These are phyloP conservation scores for Mycena capillaripes DNA, from an alignment of 768 basidiomycete species.

Conservation along the genomic window DNA sequence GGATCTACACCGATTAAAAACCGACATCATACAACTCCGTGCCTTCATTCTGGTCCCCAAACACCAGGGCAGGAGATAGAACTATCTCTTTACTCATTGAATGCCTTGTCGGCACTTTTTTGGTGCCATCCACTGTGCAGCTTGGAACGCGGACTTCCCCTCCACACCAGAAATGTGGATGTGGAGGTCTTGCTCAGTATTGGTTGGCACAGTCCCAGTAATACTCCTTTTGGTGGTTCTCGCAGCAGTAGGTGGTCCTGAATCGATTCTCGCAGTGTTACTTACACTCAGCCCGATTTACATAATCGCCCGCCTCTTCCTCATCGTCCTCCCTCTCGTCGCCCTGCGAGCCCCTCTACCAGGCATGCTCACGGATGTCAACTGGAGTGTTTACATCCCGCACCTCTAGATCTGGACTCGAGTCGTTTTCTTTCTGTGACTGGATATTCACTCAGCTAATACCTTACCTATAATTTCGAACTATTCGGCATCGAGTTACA, in stretches of 20 bases:
- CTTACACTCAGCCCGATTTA: too few species aligned
- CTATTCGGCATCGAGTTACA: too few species aligned
- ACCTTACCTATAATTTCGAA: too few species aligned
- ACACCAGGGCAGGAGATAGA: constrained; percentile 24
- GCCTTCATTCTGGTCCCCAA: not conserved
- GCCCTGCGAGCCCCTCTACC: not conserved
- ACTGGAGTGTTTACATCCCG: constrained; percentile 37
- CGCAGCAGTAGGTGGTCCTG: too few species aligned
- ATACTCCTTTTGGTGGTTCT: too few species aligned
- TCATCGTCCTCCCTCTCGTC: not conserved
- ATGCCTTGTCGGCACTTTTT: constrained; percentile 35
- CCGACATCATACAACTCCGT: not conserved
- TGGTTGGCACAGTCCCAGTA: constrained; percentile 23
- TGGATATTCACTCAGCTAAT: too few species aligned
- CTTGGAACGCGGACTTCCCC: constrained; percentile 42
- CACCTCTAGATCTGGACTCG: constrained; percentile 17
- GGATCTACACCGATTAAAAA: not conserved
- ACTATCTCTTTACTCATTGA: not conserved
- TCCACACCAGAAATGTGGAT: constrained; percentile 30
- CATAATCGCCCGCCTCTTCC: too few species aligned
- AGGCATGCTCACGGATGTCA: constrained; percentile 21
- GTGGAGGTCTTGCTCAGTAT: constrained; percentile 37
- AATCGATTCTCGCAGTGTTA: too few species aligned
- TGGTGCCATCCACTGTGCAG: constrained; percentile 43
- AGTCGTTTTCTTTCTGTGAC: too few species aligned